Conservation (phyloP, 2,329 filamentous ascomycete genomes). For the Penicillium sp. region DNA sequence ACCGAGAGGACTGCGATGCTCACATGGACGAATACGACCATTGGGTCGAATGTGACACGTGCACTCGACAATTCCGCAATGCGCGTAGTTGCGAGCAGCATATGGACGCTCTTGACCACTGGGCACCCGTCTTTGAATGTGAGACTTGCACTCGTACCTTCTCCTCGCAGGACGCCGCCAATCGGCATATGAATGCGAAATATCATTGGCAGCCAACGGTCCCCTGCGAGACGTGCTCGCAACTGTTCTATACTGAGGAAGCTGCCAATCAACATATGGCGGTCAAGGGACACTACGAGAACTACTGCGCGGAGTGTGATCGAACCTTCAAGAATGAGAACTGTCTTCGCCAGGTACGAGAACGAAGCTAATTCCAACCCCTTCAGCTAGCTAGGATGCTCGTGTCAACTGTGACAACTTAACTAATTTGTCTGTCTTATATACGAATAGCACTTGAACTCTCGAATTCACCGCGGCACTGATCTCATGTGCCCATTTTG, state of each 20-base stretch:
- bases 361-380: not conserved
- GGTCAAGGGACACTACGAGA: conserved; percentile 13
- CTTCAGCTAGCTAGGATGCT: not conserved
- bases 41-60: not conserved
- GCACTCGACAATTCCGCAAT: not conserved
- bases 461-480: conserved; percentile 41
- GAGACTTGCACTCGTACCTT: conserved; percentile 18
- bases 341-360: conserved; percentile 22
- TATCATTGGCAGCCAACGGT: not conserved
- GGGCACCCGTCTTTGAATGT: conserved; percentile 9
- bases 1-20: not conserved
- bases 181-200: conserved; percentile 20
- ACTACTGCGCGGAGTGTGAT: conserved; percentile 27
- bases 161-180: conserved; percentile 4
- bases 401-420: not conserved
- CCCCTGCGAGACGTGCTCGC: not conserved
- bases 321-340: conserved; percentile 26
- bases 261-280: conserved; percentile 22
- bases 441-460: conserved; percentile 46
- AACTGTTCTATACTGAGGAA: not conserved
- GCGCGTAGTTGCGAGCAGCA: not conserved
- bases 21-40: not conserved
- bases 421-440: not conserved
- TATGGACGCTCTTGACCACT: not conserved
- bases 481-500: conserved; percentile 51